These are phyloP conservation scores for Rhodotorula graminis DNA, from an alignment of 768 basidiomycete species.

Conservation along the genomic window DNA sequence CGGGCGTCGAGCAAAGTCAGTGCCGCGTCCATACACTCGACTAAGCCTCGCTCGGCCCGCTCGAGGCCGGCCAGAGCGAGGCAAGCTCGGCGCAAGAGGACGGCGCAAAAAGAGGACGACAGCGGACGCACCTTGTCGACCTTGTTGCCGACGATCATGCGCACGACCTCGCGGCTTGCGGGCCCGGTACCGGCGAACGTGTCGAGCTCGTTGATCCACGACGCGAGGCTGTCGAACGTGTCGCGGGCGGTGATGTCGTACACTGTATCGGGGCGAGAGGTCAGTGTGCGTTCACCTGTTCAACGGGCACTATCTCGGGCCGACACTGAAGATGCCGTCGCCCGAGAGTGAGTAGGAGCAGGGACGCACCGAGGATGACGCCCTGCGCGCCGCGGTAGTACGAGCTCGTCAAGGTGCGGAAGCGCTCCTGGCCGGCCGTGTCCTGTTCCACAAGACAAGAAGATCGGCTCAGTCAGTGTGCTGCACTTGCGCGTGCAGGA, in stretches of 20 bases:
- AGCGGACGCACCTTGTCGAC: constrained; percentile 68
- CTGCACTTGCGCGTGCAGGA: too few relatives aligned
- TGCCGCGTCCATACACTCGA: too few relatives aligned
- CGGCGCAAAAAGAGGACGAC: neutral
- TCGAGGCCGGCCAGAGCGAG: too few relatives aligned
- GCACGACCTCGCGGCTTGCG: constrained; percentile 74
- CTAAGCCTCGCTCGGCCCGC: too few relatives aligned
- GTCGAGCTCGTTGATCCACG: constrained; percentile 83
- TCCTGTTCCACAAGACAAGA: constrained; percentile 56
- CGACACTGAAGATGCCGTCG: too few relatives aligned
- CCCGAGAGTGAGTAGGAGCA: too few relatives aligned
- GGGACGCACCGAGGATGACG: constrained; percentile 50
- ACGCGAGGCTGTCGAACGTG: constrained; percentile 81
- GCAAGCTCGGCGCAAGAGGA: too few relatives aligned
- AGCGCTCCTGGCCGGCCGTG: constrained; percentile 94
- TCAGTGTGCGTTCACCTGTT: neutral
- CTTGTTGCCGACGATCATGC: constrained; percentile 88
- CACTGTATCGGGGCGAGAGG: constrained; percentile 52
- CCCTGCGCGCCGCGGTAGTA: constrained; percentile 71
- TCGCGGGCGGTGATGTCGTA: constrained; percentile 92
- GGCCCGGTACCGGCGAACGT: constrained; percentile 56
- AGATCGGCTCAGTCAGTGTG: neutral
- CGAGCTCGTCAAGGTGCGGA: constrained; percentile 81
- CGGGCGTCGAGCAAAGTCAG: neutral
- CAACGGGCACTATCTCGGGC: too few relatives aligned